Base-by-base conservation (phyloP, 768 basidiomycete genomes). In the Mycena venus region DNA sequence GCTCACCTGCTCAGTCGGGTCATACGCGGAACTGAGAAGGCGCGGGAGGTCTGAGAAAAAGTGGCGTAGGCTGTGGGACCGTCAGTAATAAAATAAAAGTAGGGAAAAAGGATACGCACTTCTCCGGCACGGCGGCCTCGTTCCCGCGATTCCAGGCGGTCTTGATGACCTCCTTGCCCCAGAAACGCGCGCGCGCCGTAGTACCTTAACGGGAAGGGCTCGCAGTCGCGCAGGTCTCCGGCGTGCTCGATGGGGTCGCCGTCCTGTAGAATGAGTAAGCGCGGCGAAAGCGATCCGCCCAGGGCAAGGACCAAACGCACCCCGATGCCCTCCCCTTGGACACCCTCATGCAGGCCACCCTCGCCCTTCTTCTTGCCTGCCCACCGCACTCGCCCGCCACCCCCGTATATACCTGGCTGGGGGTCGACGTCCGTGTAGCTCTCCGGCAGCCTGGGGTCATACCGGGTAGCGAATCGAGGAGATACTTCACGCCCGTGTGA, bases 101-200 rank as follows among this genome's bases (percentile, higher is more conserved):
- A 38, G n/a, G 66, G n/a, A 42, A 19, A 64, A 51, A 44, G 8
- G 49, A 23, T 31, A 81, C 88, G 74, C 81, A 95, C 94, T 96
- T 97, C 83, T 98, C 97, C 5, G 96, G 96, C 64, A 98, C 82
- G 2, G 95, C 96, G 19, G 94, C 96, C 81, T 98, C 97, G 81
- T 98, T 97, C 6, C 95, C 96, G 71, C 96, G 84, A 25, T 86
- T 87, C 84, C 91, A 96, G 21, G 94, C 93, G 79, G 87, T 88
- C 80, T 93, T 93, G 1, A 97, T 89, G 58, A 89, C 89, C 27
- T 88, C 85, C 80, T 99, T 96, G 15, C 84, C 83, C 97, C 97
- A 99, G 0, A 99, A 87, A 3, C 82, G 74, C 70, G 87, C 88
- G 34, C 98, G 86, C 6, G 95, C 91, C 90, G 64, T 89, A 88